Base-by-base conservation (phyloP, 2,329 filamentous ascomycete genomes). In the Ilyonectria destructans region DNA sequence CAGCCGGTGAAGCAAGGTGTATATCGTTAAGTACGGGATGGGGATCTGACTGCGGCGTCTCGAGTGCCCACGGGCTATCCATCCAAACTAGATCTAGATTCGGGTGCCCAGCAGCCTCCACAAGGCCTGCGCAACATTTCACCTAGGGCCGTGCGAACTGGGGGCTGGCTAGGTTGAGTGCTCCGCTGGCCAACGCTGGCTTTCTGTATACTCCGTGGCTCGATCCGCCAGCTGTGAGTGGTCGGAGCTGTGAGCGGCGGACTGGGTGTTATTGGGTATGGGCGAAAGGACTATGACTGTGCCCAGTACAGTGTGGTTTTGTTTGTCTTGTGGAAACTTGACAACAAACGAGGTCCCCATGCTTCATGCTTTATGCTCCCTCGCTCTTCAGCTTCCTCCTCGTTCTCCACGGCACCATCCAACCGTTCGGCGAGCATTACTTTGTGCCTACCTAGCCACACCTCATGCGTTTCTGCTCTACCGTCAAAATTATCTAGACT, bases 81-180 rank as follows among this genome's bases (percentile, higher is more conserved):
- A 59, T 58, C 31, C 55, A 59, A 40, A 31, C 49, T 60, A 40
- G n/a, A 55, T 60, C 48, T 43, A 48, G 56, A 31, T 57, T 26
- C 55, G 40, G 19, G 29, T 17, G 17, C 52, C 46, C 61, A 52
- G 21, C 23, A 19, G 13, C 31, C 45, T 60, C 46, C 33, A 43
- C 35, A 48, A 43, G 57, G 17, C 19, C 62, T 65, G 56, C 51
- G 43, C 43, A 65, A 57, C 62, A 65, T 58, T 35, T 64, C 31
- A 48, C 43, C 7, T 33, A 5, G 31, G 21, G 33, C 62, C 56
- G 56, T 65, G 62, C 62, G 49, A 65, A 60, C 26, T 54, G 21
- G 23, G 10, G 26, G 35, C 46, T 29, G n/a, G 40, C 8, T 43
- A n/a, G 6, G 12, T 19, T 40, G 33, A 29, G 23, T 29, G 17